These are phyloP conservation scores for Eucalyptus coolabah DNA, from an alignment of 345 rosid species.

Conservation along the genomic window DNA sequence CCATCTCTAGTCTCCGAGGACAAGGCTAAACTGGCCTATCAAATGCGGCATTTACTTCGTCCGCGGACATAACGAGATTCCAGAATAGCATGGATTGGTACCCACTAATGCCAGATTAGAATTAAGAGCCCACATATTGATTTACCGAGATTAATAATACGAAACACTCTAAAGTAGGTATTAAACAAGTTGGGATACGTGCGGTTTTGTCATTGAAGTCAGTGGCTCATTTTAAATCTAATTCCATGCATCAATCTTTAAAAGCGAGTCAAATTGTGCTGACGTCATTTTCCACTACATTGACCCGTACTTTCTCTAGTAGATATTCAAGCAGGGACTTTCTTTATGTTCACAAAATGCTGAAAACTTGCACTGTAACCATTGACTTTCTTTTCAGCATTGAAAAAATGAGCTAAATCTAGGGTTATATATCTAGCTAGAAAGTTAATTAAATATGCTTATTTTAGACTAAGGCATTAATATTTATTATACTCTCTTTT, in stretches of 20 bases:
- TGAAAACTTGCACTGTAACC: background rate
- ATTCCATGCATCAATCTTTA: background rate
- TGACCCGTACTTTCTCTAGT: background rate
- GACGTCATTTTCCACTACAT: background rate
- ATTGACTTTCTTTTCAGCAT: background rate
- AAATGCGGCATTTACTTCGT: background rate
- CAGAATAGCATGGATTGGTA: background rate
- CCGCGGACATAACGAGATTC: background rate
- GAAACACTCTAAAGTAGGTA: background rate
- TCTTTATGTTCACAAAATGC: background rate
- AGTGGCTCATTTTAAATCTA: background rate
- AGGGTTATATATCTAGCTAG: background rate
- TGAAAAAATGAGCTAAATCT: background rate
- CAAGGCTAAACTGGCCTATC: background rate
- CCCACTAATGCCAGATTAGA: background rate
- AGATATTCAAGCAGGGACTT: background rate
- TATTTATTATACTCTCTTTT: background rate
- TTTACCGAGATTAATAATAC: background rate
- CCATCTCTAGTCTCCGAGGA: constrained; percentile 11
- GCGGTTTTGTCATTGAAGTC: background rate
- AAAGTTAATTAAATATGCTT: background rate
- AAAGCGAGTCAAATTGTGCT: background rate
- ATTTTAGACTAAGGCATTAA: background rate
- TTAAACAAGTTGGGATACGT: background rate
- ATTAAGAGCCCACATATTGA: background rate